Conservation (phyloP, 2,329 filamentous ascomycete genomes). For the Fusarium papillatum region DNA sequence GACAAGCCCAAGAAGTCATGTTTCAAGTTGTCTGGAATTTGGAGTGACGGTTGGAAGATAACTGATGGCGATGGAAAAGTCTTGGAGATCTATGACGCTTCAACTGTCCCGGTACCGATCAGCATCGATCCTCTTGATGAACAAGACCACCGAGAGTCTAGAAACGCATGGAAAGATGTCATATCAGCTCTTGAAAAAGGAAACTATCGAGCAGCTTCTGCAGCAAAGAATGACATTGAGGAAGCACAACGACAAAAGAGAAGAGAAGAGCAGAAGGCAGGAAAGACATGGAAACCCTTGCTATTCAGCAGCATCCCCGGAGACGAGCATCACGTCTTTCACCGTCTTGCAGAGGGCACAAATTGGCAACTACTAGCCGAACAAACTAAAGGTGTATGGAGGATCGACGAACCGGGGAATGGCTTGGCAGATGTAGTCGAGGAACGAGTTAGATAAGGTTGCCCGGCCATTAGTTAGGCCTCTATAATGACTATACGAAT, state of each 20-base stretch:
- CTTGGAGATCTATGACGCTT: conserved; percentile 52
- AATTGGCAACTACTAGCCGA: conserved; percentile 22
- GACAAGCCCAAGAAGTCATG: conserved; percentile 44
- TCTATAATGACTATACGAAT: background rate
- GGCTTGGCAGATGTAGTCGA: background rate
- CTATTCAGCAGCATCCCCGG: conserved; percentile 20
- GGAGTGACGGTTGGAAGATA: conserved; percentile 40
- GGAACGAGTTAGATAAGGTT: background rate
- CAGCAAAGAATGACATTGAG: conserved; percentile 85
- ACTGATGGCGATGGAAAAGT: conserved; percentile 49
- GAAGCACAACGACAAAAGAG: conserved; percentile 84
- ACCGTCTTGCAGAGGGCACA: conserved; percentile 18
- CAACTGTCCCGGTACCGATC: background rate
- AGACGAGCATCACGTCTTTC: conserved; percentile 19
- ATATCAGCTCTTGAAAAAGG: conserved; percentile 78
- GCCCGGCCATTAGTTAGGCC: background rate
- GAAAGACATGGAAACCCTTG: conserved; percentile 30
- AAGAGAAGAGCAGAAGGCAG: conserved; percentile 71
- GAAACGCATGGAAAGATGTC: conserved; percentile 85
- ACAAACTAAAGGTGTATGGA: conserved; percentile 38
- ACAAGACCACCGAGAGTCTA: conserved; percentile 85
- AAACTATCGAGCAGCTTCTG: conserved; percentile 79
- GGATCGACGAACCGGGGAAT: conserved; percentile 19
- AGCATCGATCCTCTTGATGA: conserved; percentile 61
- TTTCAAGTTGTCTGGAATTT: conserved; percentile 33